Conservation (phyloP, 768 basidiomycete species). For the Xerocomellus dryophilus region DNA sequence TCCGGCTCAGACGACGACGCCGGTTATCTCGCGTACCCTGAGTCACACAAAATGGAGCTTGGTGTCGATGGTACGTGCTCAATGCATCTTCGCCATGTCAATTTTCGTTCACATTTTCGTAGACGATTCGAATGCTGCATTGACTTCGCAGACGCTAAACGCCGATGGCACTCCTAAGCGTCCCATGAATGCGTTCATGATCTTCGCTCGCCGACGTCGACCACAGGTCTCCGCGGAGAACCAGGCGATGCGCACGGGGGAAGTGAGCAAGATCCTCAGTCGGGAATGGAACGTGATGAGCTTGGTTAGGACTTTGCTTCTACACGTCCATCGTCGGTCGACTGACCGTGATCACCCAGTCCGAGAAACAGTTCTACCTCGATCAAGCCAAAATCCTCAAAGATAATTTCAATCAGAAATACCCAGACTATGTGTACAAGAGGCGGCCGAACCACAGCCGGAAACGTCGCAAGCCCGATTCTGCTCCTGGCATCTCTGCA, state of each 20-base stretch:
- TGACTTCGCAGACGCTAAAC: conserved; percentile 80
- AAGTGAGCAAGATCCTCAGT: conserved; percentile 84
- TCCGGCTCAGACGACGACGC: conserved; percentile 57
- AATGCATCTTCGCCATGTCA: conserved; percentile 7
- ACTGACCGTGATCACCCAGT: conserved; percentile 39
- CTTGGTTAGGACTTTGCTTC: conserved; percentile 45
- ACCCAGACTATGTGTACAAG: conserved; percentile 88
- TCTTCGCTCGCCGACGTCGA: conserved; percentile 77
- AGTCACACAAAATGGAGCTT: conserved; percentile 40
- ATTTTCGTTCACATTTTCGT: conserved; percentile 11
- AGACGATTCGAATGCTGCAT: conserved; percentile 43
- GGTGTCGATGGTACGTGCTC: conserved; percentile 45
- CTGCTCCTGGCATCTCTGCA: conserved; percentile 26
- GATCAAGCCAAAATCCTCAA: conserved; percentile 84
- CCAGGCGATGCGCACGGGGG: conserved; percentile 86
- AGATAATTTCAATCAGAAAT: conserved; percentile 80
- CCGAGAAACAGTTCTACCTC: conserved; percentile 83
- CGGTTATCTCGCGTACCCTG: conserved; percentile 30
- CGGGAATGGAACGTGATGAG: conserved; percentile 84
- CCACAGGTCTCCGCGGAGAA: conserved; percentile 86
- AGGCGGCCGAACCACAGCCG: conserved; percentile 86
- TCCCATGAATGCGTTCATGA: conserved; percentile 95
- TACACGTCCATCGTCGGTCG: conserved; percentile 1
- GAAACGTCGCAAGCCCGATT: conserved; percentile 50
- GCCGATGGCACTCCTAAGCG: conserved; percentile 85